Conservation (phyloP, 495 filamentous ascomycete species). For the Penicillium goetzii region DNA sequence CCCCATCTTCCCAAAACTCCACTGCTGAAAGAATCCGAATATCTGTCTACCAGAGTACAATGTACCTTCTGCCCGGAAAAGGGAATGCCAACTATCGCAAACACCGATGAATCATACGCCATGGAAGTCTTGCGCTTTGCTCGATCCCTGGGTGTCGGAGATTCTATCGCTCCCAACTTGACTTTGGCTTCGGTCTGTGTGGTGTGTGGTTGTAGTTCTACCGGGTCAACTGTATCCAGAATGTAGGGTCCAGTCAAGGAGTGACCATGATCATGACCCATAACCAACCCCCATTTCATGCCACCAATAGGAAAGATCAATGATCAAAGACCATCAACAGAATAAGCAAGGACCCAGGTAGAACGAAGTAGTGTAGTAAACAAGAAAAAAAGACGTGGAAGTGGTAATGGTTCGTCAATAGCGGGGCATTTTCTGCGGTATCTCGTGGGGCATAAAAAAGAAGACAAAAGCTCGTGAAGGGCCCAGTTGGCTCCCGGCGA, state of each 20-base stretch:
- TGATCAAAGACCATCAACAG: slow-evolving; percentile 3
- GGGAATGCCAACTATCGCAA: slow-evolving; percentile 4
- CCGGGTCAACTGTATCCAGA: not conserved
- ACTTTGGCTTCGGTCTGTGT: not conserved
- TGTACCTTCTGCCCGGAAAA: not conserved
- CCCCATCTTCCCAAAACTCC: slow-evolving; percentile 11
- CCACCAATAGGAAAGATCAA: not conserved
- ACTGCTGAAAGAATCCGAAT: slow-evolving; percentile 13
- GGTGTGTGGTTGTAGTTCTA: not conserved
- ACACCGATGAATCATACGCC: not conserved
- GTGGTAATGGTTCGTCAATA: slow-evolving; percentile 36
- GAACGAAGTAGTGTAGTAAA: not conserved
- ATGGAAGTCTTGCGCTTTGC: not conserved
- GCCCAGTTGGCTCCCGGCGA: slow-evolving; percentile 29
- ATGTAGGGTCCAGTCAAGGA: not conserved
- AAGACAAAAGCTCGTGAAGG: slow-evolving; percentile 30
- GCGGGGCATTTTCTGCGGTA: slow-evolving; percentile 41
- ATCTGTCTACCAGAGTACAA: slow-evolving; percentile 22
- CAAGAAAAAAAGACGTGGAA: slow-evolving; percentile 18
- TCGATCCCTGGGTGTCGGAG: not conserved
- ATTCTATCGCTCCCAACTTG: not conserved
- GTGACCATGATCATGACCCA: not conserved
- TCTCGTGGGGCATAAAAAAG: slow-evolving; percentile 39
- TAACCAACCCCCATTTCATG: not conserved
- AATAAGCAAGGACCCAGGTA: slow-evolving; percentile 4